A percentile compares a stretch with the other conserved stretches of the same genome.
Evolutionary conservation across 2,329 filamentous ascomycete genomes (phyloP).

Genomic region (Myriosclerotinia duriaeana): DNA sequence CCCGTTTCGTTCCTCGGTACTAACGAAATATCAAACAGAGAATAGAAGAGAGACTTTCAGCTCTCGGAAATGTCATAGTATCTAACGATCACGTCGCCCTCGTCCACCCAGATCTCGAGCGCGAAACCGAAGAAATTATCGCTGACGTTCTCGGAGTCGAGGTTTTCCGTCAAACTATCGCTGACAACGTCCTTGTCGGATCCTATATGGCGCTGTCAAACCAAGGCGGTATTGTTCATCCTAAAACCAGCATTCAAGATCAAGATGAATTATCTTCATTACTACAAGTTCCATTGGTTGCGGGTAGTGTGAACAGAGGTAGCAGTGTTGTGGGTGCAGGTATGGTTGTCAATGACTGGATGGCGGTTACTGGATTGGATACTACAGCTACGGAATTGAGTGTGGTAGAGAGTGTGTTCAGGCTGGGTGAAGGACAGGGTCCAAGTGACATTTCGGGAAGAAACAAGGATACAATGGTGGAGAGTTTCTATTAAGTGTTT

Average conservation of each 20-base stretch:
- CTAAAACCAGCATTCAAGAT: slow-evolving; percentile 94
- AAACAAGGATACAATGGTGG: slow-evolving; percentile 97
- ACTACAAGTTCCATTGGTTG: slow-evolving; percentile 92
- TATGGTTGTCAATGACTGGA: slow-evolving; percentile 97
- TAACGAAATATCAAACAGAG: slow-evolving; percentile 52
- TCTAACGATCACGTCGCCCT: slow-evolving; percentile 96
- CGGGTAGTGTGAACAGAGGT: slow-evolving; percentile 89
- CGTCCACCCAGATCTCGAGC: slow-evolving; percentile 92
- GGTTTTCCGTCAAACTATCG: slow-evolving; percentile 90
- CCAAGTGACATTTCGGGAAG: slow-evolving; percentile 75
- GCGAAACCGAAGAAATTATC: slow-evolving; percentile 98
- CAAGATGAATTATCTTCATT: slow-evolving; percentile 94
- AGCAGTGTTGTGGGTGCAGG: slow-evolving; percentile 93
- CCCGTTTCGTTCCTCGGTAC: background rate
- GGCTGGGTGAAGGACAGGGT: slow-evolving; percentile 81
- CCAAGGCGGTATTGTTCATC: slow-evolving; percentile 93
- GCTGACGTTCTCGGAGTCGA: slow-evolving; percentile 89
- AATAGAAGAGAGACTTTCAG: slow-evolving; percentile 94
- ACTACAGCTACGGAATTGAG: slow-evolving; percentile 97
- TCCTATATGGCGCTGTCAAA: slow-evolving; percentile 97
- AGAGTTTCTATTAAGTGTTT: slow-evolving; percentile 86
- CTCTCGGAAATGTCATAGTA: slow-evolving; percentile 95
- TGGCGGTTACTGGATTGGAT: slow-evolving; percentile 89
- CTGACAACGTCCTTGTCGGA: slow-evolving; percentile 94
- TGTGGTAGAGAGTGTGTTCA: slow-evolving; percentile 94